Evolutionary conservation across 2,329 filamentous ascomycete genomes (phyloP).

Genomic region (Grosmannia penicillata): DNA sequence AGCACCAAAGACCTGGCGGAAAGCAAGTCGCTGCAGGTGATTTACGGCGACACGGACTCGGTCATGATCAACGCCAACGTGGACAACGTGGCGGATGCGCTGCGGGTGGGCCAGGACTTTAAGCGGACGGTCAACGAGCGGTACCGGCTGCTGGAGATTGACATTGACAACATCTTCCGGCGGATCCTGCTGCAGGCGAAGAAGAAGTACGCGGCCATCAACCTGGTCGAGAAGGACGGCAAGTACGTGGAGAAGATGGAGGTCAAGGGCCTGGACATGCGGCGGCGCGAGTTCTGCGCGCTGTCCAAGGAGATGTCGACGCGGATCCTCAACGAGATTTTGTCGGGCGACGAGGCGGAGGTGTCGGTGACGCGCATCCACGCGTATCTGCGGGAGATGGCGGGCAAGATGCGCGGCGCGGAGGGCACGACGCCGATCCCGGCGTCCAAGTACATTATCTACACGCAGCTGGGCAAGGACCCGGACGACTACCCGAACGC

Average conservation of each 20-base stretch:
- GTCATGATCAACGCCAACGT: slow-evolving; percentile 99
- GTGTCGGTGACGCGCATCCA: slow-evolving; percentile 79
- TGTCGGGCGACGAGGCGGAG: slow-evolving; percentile 87
- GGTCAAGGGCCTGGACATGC: slow-evolving; percentile 97
- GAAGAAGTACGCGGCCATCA: slow-evolving; percentile 98
- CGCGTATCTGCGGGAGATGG: slow-evolving; percentile 78
- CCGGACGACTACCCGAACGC: slow-evolving; percentile 90
- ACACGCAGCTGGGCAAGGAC: slow-evolving; percentile 89
- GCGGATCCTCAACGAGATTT: slow-evolving; percentile 79
- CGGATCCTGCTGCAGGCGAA: slow-evolving; percentile 89
- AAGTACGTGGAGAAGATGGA: slow-evolving; percentile 92
- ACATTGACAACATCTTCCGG: slow-evolving; percentile 95
- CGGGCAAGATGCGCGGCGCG: slow-evolving; percentile 72
- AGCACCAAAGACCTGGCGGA: slow-evolving; percentile 95
- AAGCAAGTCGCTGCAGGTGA: slow-evolving; percentile 79
- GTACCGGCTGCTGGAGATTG: slow-evolving; percentile 87
- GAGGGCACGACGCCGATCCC: slow-evolving; percentile 36
- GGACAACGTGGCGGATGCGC: slow-evolving; percentile 77
- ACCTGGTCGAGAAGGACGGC: slow-evolving; percentile 75
- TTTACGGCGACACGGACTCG: slow-evolving; percentile 97
- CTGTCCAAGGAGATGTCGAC: slow-evolving; percentile 91
- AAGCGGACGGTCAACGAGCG: slow-evolving; percentile 89
- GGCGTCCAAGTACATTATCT: slow-evolving; percentile 86
- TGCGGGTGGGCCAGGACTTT: slow-evolving; percentile 88
- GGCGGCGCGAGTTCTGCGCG: slow-evolving; percentile 87